Percentiles rank a stretch among this genome's conserved stretches.
These are phyloP conservation scores for Lipomyces spencermartinsiae DNA, from an alignment of 805 yeast genomes.

Conservation along the genomic window DNA sequence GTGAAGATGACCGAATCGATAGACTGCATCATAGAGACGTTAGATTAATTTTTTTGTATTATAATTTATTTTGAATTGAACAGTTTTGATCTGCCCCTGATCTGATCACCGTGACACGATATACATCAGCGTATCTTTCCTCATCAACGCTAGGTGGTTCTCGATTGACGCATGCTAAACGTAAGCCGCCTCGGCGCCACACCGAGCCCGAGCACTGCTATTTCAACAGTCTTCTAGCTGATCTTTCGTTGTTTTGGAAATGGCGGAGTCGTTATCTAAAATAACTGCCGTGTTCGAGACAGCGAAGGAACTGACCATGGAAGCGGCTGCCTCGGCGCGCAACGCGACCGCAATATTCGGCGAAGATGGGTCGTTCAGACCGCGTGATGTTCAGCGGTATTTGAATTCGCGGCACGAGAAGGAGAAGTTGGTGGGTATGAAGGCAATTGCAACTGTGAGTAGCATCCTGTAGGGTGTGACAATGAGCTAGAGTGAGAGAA, in stretches of 20 bases:
- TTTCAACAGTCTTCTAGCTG: neutral
- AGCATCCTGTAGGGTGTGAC: neutral
- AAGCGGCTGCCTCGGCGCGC: conserved; percentile 82
- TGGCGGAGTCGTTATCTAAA: conserved; percentile 65
- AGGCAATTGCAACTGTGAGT: conserved; percentile 55
- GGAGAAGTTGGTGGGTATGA: conserved; percentile 66
- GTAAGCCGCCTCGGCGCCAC: neutral
- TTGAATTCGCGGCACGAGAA: conserved; percentile 73
- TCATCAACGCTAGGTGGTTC: neutral
- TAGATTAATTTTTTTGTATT: neutral
- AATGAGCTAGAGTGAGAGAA: neutral
- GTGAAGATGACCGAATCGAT: neutral
- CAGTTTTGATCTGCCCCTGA: too few species aligned
- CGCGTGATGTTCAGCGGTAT: conserved; percentile 67
- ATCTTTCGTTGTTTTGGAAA: conserved; percentile 36
- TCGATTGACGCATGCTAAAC: neutral
- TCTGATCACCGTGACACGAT: neutral
- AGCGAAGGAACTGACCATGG: conserved; percentile 78
- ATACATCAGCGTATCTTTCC: neutral
- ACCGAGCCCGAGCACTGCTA: neutral
- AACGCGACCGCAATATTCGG: conserved; percentile 55
- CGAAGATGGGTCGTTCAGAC: conserved; percentile 65
- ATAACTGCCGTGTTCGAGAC: conserved; percentile 77
- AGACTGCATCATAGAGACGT: neutral
- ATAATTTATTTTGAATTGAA: neutral